These are phyloP conservation scores for Rhodotorula sp. DNA, from an alignment of 1,284 basidiomycete species.

Conservation along the genomic window DNA sequence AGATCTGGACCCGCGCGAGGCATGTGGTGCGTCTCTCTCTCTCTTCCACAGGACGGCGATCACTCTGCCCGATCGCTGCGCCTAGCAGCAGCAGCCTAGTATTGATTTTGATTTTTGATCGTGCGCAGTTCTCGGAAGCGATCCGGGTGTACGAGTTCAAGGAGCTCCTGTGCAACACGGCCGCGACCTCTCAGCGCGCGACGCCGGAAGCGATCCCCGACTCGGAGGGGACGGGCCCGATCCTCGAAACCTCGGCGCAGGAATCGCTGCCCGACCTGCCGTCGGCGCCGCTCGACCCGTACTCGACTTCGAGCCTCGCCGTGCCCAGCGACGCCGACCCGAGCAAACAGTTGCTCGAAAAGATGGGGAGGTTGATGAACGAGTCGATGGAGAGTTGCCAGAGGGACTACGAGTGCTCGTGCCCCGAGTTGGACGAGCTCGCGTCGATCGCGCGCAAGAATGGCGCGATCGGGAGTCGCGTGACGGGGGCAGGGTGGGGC, in stretches of 20 bases:
- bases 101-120: not conserved
- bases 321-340: constrained; percentile 16
- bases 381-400: constrained; percentile 70
- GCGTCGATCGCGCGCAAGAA: constrained; percentile 60
- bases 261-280: constrained; percentile 9
- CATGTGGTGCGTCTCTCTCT: constrained; percentile 36
- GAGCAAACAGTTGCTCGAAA: constrained; percentile 49
- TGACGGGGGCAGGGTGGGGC: constrained; percentile 85
- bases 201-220: constrained; percentile 14
- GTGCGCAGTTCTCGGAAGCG: constrained; percentile 43
- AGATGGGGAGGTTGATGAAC: constrained; percentile 73
- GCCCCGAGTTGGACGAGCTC: constrained; percentile 68
- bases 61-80: too few species aligned
- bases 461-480: constrained; percentile 72
- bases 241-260: constrained; percentile 16
- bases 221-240: not conserved
- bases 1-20: constrained; percentile 41
- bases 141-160: constrained; percentile 44
- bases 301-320: constrained; percentile 10
- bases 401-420: constrained; percentile 64
- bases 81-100: too few species aligned
- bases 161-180: constrained; percentile 36
- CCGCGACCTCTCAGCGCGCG: constrained; percentile 28
- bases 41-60: not conserved
- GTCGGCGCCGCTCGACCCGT: constrained; percentile 23